Base-by-base conservation (phyloP, 2,329 filamentous ascomycete genomes). In the Microdochium bolleyi region DNA sequence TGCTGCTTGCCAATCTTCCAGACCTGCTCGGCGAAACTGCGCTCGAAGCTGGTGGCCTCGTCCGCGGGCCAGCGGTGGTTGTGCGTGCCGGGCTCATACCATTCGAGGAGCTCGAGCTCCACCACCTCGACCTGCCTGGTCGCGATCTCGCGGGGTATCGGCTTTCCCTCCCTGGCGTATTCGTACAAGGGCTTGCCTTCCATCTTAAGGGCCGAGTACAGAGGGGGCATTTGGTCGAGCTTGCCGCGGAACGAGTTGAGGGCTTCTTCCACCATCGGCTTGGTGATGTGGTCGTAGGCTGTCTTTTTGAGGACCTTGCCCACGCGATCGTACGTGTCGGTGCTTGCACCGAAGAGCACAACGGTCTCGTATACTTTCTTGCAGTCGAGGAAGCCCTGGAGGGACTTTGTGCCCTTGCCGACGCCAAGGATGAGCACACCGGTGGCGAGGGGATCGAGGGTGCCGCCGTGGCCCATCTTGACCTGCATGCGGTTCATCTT, bases 391-490 rank as follows among this genome's bases (percentile, higher is more conserved):
- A 96, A 97, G 34, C 83, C 75, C 41, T 81, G 75, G 1, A 99
- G 79, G 14, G 80, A 74, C 70, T 97, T 99, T 52, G 94, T 99
- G 38, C 89, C 94, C 54, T 80, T 84, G 34, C 92, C 94, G 51
- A 96, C 78, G 53, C 92, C 94, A 7, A 94, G 77, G 57, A 97
- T 91, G 50, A 99, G 79, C 24, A 99, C 89, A 48, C 94, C 94
- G 1, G 92, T 96, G 9, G 94, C 94, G 62, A 96, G 79, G 24
- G 94, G 94, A 65, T 99, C 94, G 19, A 99, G 80, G 1, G 94
- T 99, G 46, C 94, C 94, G 55, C 94, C 94, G 72, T 99, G 94
- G 32, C 94, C 94, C 64, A 97, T 88, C 75, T 97, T 99, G 60
- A 97, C 86, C 56, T 89, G 82, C 4, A 85, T 67, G 1, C 79